These are phyloP conservation scores for Dissophora ornata DNA, from an alignment of 192 early-diverging fungal species.

Conservation along the genomic window DNA sequence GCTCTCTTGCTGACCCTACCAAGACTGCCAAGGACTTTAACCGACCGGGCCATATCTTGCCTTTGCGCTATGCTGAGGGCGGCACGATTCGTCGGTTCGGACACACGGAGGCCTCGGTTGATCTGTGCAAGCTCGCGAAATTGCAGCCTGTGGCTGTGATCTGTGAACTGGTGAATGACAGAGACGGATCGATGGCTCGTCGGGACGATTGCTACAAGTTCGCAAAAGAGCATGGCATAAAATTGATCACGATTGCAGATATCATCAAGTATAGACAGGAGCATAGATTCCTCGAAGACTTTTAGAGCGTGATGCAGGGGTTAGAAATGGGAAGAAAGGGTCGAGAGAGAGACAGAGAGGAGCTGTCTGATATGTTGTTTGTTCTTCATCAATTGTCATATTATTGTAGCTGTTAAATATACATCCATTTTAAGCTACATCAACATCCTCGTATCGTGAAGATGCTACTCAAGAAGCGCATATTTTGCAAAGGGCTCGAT, in stretches of 20 bases:
- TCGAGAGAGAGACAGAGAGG: neutral
- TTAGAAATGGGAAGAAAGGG: neutral
- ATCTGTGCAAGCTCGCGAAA: slow-evolving; percentile 88
- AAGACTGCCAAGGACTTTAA: slow-evolving; percentile 78
- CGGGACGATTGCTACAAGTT: slow-evolving; percentile 90
- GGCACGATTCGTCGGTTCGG: slow-evolving; percentile 89
- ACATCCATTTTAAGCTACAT: no score
- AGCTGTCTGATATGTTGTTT: no score
- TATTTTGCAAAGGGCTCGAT: no score
- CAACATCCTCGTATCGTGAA: no score
- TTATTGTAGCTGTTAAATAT: no score
- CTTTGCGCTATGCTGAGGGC: slow-evolving; percentile 82
- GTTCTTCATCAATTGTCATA: no score
- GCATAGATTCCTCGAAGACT: slow-evolving; percentile 48
- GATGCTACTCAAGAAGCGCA: no score
- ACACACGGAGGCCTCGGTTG: slow-evolving; percentile 94
- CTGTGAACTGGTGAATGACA: slow-evolving; percentile 91
- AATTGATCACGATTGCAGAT: slow-evolving; percentile 90
- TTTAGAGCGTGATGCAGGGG: slow-evolving; percentile 12
- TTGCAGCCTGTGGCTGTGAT: slow-evolving; percentile 89
- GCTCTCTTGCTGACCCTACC: slow-evolving; percentile 79
- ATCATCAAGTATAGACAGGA: slow-evolving; percentile 79
- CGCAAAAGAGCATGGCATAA: slow-evolving; percentile 83
- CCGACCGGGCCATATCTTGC: slow-evolving; percentile 95
- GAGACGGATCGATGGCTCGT: slow-evolving; percentile 94